These are phyloP conservation scores for Entonaema liquescens DNA, from an alignment of 495 filamentous ascomycete genomes.

Conservation along the genomic window DNA sequence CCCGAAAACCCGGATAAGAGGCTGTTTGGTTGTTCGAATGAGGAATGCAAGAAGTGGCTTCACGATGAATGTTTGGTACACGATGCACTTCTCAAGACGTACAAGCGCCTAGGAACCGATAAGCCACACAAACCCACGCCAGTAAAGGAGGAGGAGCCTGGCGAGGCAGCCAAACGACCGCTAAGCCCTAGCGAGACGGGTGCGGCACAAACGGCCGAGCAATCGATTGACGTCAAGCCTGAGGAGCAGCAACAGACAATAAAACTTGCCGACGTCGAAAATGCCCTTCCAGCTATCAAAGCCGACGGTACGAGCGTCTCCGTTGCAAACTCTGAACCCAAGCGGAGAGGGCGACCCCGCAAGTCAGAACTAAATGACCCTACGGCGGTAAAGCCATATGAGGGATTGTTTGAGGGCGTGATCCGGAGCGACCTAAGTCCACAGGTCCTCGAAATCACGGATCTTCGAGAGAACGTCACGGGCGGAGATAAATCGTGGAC, in stretches of 20 bases:
- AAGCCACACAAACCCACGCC: slow-evolving; percentile 51
- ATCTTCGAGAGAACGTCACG: slow-evolving; percentile 51
- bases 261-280: slow-evolving; percentile 35
- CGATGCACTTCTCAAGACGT: slow-evolving; percentile 57
- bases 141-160: slow-evolving; percentile 49
- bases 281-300: slow-evolving; percentile 20
- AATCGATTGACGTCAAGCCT: slow-evolving; percentile 59
- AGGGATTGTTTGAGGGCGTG: slow-evolving; percentile 53
- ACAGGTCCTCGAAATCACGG: slow-evolving; percentile 52
- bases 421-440: slow-evolving; percentile 49
- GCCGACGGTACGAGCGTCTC: slow-evolving; percentile 24
- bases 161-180: slow-evolving; percentile 50
- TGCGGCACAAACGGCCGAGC: slow-evolving; percentile 50
- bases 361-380: slow-evolving; percentile 45
- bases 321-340: slow-evolving; percentile 26
- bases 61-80: slow-evolving; percentile 69
- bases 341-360: slow-evolving; percentile 44
- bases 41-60: slow-evolving; percentile 68
- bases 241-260: slow-evolving; percentile 43
- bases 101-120: slow-evolving; percentile 55
- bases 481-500: slow-evolving; percentile 59
- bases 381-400: slow-evolving; percentile 50
- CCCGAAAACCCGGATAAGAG: slow-evolving; percentile 70
- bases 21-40: slow-evolving; percentile 65
- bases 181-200: slow-evolving; percentile 56